Evolutionary conservation across 768 basidiomycete genomes (phyloP).

Genomic region (Chalciporus pseudorubinellus): DNA sequence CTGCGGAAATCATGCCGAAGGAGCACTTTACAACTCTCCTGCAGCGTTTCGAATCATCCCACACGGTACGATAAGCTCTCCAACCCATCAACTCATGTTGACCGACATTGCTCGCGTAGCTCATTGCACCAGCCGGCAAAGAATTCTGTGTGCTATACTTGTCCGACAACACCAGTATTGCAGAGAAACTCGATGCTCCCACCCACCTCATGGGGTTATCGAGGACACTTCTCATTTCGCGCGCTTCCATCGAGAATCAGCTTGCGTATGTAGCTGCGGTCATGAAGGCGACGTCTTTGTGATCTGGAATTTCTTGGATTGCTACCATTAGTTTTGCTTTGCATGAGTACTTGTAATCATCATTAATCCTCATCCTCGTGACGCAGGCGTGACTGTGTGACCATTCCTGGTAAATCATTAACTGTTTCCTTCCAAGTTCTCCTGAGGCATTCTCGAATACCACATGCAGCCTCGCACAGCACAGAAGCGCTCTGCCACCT

Average conservation of each 20-base stretch:
- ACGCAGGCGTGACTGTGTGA: neutral
- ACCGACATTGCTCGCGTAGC: conserved; percentile 37
- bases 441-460: neutral
- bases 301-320: neutral
- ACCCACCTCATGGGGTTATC: conserved; percentile 41
- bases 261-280: conserved; percentile 58
- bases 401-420: neutral
- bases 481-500: conserved; percentile 43
- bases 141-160: conserved; percentile 60
- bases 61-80: conserved; percentile 43
- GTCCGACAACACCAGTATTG: conserved; percentile 44
- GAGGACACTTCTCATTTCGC: conserved; percentile 49
- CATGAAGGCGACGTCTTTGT: conserved; percentile 25
- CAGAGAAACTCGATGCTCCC: conserved; percentile 51
- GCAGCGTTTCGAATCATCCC: conserved; percentile 48
- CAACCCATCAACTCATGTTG: neutral
- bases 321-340: neutral
- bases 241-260: conserved; percentile 57
- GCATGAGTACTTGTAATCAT: neutral
- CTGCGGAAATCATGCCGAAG: conserved; percentile 43
- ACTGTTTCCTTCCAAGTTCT: no score
- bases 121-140: conserved; percentile 50
- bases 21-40: conserved; percentile 48
- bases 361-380: neutral
- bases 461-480: conserved; percentile 39